These are phyloP conservation scores for Cucurbita moschata DNA, from an alignment of 306 rosid species.

Conservation along the genomic window DNA sequence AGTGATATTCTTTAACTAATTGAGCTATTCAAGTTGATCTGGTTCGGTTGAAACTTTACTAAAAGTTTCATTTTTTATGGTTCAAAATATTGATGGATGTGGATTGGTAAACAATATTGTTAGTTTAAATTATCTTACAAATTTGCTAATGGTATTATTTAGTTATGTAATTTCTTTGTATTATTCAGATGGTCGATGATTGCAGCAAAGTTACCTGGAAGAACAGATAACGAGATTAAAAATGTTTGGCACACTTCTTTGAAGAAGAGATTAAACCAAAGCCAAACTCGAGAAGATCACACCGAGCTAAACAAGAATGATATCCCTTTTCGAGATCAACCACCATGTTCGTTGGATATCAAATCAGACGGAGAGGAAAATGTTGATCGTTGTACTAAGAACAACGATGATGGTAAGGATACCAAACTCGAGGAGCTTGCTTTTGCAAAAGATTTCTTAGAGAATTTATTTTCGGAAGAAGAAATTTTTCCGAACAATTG, in stretches of 20 bases:
- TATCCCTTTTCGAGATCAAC: background rate
- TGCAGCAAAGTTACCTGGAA: slow-evolving; percentile 66
- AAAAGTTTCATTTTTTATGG: too few relatives aligned
- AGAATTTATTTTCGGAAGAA: slow-evolving; percentile 56
- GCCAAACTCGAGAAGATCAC: background rate
- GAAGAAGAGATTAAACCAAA: slow-evolving; percentile 49
- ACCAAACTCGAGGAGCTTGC: slow-evolving; percentile 1
- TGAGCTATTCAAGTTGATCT: too few relatives aligned
- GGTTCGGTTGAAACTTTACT: too few relatives aligned
- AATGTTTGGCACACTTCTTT: slow-evolving; percentile 90
- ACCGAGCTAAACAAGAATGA: background rate
- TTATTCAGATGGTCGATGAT: slow-evolving; percentile 69
- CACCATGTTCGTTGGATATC: slow-evolving; percentile 16
- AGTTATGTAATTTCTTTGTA: background rate
- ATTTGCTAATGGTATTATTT: background rate
- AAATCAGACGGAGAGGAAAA: background rate
- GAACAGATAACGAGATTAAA: slow-evolving; percentile 83
- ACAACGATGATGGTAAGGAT: background rate
- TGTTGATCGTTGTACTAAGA: background rate
- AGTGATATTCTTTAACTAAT: too few relatives aligned
- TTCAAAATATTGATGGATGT: too few relatives aligned
- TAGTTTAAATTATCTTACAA: background rate
- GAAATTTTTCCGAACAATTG: slow-evolving; percentile 23
- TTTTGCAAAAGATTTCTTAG: slow-evolving; percentile 13
- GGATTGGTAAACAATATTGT: background rate